Evolutionary conservation across 2,329 filamentous ascomycete species (phyloP).

Genomic region (Penicillium vulpinum): DNA sequence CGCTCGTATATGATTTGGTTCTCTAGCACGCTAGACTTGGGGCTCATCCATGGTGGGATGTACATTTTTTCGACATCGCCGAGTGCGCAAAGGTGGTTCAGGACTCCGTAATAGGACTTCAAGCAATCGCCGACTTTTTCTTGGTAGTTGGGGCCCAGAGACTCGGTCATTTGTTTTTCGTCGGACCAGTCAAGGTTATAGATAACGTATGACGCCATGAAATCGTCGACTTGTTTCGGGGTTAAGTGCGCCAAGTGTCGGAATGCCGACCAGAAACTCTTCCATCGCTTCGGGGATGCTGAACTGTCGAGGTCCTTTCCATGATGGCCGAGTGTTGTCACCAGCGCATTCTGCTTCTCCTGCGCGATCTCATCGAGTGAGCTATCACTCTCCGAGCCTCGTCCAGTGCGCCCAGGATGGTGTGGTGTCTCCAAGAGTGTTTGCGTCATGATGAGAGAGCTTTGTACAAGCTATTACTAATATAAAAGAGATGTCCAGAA

Average conservation of each 20-base stretch:
- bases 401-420: constrained; percentile 20
- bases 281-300: constrained; percentile 51
- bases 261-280: constrained; percentile 54
- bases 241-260: constrained; percentile 52
- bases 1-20: constrained; percentile 58
- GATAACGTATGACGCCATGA: constrained; percentile 59
- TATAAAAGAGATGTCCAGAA: neutral
- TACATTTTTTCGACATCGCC: constrained; percentile 62
- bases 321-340: constrained; percentile 19
- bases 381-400: constrained; percentile 27
- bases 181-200: constrained; percentile 59
- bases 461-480: constrained; percentile 7
- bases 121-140: constrained; percentile 54
- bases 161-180: constrained; percentile 50
- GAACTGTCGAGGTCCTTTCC: constrained; percentile 44
- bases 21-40: constrained; percentile 50
- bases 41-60: constrained; percentile 56
- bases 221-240: constrained; percentile 55
- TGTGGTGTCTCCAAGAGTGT: constrained; percentile 19
- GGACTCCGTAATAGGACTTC: constrained; percentile 54
- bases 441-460: constrained; percentile 17
- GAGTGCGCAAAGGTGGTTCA: constrained; percentile 57
- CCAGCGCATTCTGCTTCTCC: constrained; percentile 23
- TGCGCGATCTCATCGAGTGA: constrained; percentile 27
- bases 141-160: constrained; percentile 53